Percentiles rank a stretch among this genome's conserved stretches.
phyloP scores from a whole-genome alignment of 345 rosid genomes.

The Lenwebbia sp. region DNA sequence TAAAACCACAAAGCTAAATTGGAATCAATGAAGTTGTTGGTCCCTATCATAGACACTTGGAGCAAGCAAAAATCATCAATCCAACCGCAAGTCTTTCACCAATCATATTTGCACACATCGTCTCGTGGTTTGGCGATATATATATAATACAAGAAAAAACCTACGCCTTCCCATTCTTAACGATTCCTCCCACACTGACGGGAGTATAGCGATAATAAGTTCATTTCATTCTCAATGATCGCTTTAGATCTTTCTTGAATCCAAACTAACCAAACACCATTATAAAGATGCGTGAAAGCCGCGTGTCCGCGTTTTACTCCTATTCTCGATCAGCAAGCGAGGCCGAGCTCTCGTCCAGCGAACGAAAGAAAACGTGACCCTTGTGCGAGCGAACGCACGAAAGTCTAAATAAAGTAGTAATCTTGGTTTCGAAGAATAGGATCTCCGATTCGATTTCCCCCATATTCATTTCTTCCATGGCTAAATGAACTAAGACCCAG shows the following conservation, averaged over 20 bases:
- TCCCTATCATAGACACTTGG: neutral
- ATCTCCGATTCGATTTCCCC: neutral
- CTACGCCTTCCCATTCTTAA: no score
- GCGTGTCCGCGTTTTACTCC: no score
- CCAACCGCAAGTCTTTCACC: neutral
- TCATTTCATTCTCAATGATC: no score
- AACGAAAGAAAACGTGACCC: fast-evolving
- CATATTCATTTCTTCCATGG: neutral
- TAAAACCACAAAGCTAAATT: neutral
- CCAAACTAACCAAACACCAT: no score
- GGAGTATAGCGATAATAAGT: no score
- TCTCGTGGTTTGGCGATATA: neutral
- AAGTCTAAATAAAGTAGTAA: neutral
- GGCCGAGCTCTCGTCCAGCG: no score
- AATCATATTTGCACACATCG: neutral
- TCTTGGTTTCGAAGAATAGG: neutral
- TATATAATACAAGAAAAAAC: neutral
- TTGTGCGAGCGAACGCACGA: fast-evolving
- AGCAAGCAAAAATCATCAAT: neutral
- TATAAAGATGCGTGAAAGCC: no score
- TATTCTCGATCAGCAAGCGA: no score
- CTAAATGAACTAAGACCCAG: neutral
- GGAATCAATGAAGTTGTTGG: neutral
- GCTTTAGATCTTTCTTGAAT: no score
- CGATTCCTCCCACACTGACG: no score